phyloP scores from a whole-genome alignment of 495 filamentous ascomycete genomes.

The Choiromyces venosus region DNA sequence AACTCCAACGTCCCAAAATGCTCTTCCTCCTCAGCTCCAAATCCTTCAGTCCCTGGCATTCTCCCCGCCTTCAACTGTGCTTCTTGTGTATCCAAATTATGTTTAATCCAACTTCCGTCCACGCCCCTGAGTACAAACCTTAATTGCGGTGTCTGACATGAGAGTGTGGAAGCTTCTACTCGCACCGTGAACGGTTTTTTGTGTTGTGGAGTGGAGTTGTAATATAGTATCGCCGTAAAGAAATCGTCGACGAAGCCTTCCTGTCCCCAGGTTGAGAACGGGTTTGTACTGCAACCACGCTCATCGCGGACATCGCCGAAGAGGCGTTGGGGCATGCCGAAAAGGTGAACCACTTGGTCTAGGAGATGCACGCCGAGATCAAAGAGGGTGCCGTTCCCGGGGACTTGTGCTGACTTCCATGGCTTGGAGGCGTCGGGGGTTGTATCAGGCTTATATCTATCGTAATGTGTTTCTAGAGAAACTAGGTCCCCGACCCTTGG shows the following conservation, averaged over 20 bases:
- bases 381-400: slow-evolving; percentile 68
- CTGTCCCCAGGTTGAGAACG: slow-evolving; percentile 23
- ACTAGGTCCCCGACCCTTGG: slow-evolving; percentile 59
- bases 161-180: slow-evolving; percentile 57
- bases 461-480: slow-evolving; percentile 80
- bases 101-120: slow-evolving; percentile 76
- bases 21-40: slow-evolving; percentile 58
- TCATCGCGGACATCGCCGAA: slow-evolving; percentile 65
- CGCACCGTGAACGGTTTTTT: slow-evolving; percentile 27
- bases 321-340: slow-evolving; percentile 66
- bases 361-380: slow-evolving; percentile 81
- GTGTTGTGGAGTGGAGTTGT: slow-evolving; percentile 5
- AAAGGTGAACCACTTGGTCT: slow-evolving; percentile 72
- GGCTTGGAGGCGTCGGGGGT: slow-evolving; percentile 48
- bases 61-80: slow-evolving; percentile 67
- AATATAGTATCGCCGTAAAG: slow-evolving; percentile 36
- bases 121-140: slow-evolving; percentile 76
- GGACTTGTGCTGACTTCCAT: slow-evolving; percentile 64
- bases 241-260: slow-evolving; percentile 38
- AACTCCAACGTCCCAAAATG: slow-evolving; percentile 46
- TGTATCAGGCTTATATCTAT: slow-evolving; percentile 61
- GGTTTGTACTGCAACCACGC: slow-evolving; percentile 47
- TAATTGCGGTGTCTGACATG: slow-evolving; percentile 63
- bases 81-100: slow-evolving; percentile 73
- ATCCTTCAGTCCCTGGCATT: slow-evolving; percentile 45